phyloP scores from a whole-genome alignment of 1,139 yeast species.

The Yamadazyma mexicana region DNA sequence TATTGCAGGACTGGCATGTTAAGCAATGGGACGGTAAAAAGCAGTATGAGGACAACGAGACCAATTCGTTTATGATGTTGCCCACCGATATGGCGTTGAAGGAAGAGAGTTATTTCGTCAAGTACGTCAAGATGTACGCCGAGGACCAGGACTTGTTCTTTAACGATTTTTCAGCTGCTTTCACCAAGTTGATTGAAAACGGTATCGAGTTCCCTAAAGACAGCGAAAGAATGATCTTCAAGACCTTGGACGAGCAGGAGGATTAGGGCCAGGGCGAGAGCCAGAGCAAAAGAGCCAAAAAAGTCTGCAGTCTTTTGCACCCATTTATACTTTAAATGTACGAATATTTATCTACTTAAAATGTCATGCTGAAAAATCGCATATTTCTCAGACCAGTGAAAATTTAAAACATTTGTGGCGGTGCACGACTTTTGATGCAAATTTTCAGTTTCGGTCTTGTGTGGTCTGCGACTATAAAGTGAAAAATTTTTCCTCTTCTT shows the following conservation, averaged over 20 bases:
- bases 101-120: conserved; percentile 62
- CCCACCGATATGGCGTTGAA: conserved; percentile 80
- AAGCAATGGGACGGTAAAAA: conserved; percentile 73
- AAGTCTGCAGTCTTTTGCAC: no score
- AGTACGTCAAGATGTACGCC: conserved; percentile 72
- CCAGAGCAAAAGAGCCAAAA: no score
- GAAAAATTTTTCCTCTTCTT: conserved; percentile 9
- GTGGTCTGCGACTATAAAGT: conserved; percentile 4
- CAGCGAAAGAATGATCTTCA: conserved; percentile 50
- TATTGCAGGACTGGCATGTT: conserved; percentile 76
- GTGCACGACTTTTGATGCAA: conserved; percentile 4
- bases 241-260: conserved; percentile 69
- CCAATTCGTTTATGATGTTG: conserved; percentile 84
- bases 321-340: no score
- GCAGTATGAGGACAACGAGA: conserved; percentile 74
- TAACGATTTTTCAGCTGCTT: conserved; percentile 70
- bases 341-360: not conserved
- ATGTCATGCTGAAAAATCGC: conserved; percentile 6
- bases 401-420: conserved; percentile 2
- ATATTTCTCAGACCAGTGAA: not conserved
- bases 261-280: conserved; percentile 1
- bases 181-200: conserved; percentile 66
- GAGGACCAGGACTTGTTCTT: conserved; percentile 68
- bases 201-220: conserved; percentile 65
- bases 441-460: no score